Base-by-base conservation (phyloP, 2,329 filamentous ascomycete species). In the Myriosclerotinia duriaeana region DNA sequence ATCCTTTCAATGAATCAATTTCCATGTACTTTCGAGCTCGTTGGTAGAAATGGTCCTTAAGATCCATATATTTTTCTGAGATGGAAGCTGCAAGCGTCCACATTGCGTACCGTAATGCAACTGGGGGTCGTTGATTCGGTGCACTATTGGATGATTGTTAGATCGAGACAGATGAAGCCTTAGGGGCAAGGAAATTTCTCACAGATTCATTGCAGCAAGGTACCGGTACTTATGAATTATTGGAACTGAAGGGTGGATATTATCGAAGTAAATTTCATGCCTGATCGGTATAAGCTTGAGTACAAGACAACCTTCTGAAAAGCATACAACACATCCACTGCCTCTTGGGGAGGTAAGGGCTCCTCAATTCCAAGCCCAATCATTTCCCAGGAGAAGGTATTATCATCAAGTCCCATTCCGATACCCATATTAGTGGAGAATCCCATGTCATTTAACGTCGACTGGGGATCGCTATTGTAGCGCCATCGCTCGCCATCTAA, bases 21-120 rank as follows among this genome's bases (percentile, higher is more conserved):
- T 98, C 92, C 53, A 93, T 84, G 75, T 98, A 98, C 76, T 96
- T 98, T 67, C 94, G 87, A 15, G 94, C 87, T 62, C 93, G 85
- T 69, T 90, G 87, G 77, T 99, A 99, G 77, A 98, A 97, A 69
- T 96, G 87, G 64, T 93, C 90, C 74, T 93, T 92, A 17, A 97
- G 79, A 64, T 87, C 85, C 44, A 84, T 82, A 76, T 91, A 97
- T 75, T 93, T 95, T 67, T 97, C 92, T 3, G 87, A 88, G 53
- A 93, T 85, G 6, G 91, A 89, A 69, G 92, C 93, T n/a, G 94
- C 93, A 74, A 93, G 80, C n/a, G 89, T 91, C 94, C 94, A 98
- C 83, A 98, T 96, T 65, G 91, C 92, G 79, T 99, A 99, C 72
- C 95, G 88, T 60, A 99, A 80, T 71, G 90, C 92, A 40, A 97